Evolutionary conservation across 2,329 filamentous ascomycete genomes (phyloP).

Genomic region (Elsinoe fawcettii): DNA sequence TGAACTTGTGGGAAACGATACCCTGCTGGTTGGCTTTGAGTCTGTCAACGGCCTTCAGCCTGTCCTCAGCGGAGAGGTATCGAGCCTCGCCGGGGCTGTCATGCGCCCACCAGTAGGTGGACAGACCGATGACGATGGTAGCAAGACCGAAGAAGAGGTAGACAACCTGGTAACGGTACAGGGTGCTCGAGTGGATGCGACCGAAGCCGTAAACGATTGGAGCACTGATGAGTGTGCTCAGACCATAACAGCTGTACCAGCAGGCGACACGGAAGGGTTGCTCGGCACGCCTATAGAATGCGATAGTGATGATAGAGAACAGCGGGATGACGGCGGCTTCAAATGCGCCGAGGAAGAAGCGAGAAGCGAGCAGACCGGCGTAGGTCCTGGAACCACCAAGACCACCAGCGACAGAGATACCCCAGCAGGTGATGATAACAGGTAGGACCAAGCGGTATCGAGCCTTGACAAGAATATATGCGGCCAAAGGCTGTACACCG

Average conservation of each 20-base stretch:
- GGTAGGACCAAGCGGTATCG: slow-evolving; percentile 17
- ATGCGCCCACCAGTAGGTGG: slow-evolving; percentile 16
- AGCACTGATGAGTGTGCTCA: slow-evolving; percentile 14
- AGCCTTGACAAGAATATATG: slow-evolving; percentile 16
- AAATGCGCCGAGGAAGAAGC: slow-evolving; percentile 20
- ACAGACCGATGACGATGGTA: slow-evolving; percentile 15
- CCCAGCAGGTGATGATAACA: slow-evolving; percentile 18
- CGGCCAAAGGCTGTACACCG: slow-evolving; percentile 16
- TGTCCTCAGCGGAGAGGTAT: slow-evolving; percentile 42
- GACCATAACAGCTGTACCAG: slow-evolving; percentile 17
- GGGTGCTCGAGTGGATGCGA: slow-evolving; percentile 12
- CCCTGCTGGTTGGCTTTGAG: slow-evolving; percentile 46
- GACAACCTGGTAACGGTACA: slow-evolving; percentile 17
- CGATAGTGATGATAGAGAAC: slow-evolving; percentile 17
- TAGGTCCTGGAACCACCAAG: slow-evolving; percentile 17
- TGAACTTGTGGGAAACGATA: slow-evolving; percentile 40
- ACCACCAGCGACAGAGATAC: slow-evolving; percentile 16
- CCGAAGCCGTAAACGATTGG: slow-evolving; percentile 17
- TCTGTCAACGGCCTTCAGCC: slow-evolving; percentile 41
- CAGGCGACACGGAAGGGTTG: slow-evolving; percentile 17
- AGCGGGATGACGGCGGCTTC: slow-evolving; percentile 18
- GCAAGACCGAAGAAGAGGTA: slow-evolving; percentile 17
- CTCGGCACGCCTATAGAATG: slow-evolving; percentile 16
- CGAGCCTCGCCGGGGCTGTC: slow-evolving; percentile 17
- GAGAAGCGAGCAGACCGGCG: slow-evolving; percentile 18